Evolutionary conservation across 352 stramenopile species (phyloP), one percentile per base, ranked within the genome.

Genomic region (Phytopythium boreale): DNA sequence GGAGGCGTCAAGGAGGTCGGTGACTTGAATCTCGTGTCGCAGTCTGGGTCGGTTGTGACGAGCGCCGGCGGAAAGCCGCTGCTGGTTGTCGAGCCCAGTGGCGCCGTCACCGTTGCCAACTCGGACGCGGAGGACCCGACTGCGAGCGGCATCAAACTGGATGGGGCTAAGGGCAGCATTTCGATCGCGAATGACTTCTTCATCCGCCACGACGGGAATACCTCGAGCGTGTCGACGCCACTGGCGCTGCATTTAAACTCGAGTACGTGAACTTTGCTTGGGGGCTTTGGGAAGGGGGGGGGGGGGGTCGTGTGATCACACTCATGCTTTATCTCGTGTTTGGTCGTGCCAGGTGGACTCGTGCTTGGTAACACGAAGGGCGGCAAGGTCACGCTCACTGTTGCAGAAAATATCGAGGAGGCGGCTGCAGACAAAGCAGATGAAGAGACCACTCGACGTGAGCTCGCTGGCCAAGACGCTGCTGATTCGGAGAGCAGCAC

Each of bases 1-100:
- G 84, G 84, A n/a, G 82, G 86, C 10, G 71, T 92, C n/a, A 89
- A 86, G 50, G 80, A 90, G 59, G 67, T 82, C 10, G 84, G 86
- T 1, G 84, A 92, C 41, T 53, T 95, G 29, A 95, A 95, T 56
- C 63, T 95, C 6, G 81, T 90, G 3, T 92, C 83, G 12, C 76
- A 79, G 50, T 79, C 75, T 10, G 86, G 84, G n/a, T 73, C 79
- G 12, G 77, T 95, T 1, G 63, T 87, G 22, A 64, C 84, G 43
- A 92, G 83, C 31, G 80, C 82, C 27, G 81, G 83, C 9, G 81
- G 84, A 1, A 84, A 88, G 4, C 76, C 80, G 0, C 53, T 89
- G 22, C 59, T 92, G 14, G 67, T 86, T 52, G 73, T 92, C 9
- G 74, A 85, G n/a, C 72, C 84, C 6, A 67, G 66, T 17, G 83